Evolutionary conservation across 176 grass and related monocot genomes (phyloP), one percentile per base, ranked within the genome.

Genomic region (Leersia perrieri): DNA sequence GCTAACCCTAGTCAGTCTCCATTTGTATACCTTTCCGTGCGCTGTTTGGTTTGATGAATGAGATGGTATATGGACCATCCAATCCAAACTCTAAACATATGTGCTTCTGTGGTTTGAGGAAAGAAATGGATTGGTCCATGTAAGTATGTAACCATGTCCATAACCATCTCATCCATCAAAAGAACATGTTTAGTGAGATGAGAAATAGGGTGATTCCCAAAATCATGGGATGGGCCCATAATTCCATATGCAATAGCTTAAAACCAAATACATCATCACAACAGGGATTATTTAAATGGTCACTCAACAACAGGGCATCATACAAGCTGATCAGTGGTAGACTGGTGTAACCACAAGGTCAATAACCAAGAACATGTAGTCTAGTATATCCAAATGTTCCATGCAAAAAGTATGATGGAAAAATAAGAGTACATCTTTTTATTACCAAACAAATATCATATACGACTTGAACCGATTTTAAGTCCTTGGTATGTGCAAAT

Each of bases 341-440:
- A 69, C 55, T 44, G 62, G 22, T 63, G 36, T 75, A 31, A 76
- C 63, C 36, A 75, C 75, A 49, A 68, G n/a, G 35, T 66, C 28
- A 78, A 68, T 49, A 47, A 73, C 49, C 27, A 11, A 68, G 38
- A 39, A 27, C 33, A 75, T 62, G 18, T 14, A 40, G 79, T 88
- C 68, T 15, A 68, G 81, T n/a, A 9, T 25, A 58, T 58, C 53
- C 53, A 58, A 58, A 63, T 4, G 33, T 77, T 84, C 1, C 22
- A 80, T 11, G 26, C 64, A 53, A 53, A 70, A 55, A 28, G 25
- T 68, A 31, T 42, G 3, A 41, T 40, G 5, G 38, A 57, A 76
- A 82, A 76, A 33, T 20, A 76, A 64, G 40, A 30, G 44, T 7
- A 0, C 25, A 40, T 13, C 26, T 34, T 82, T 73, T 13, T 58